Conservation (phyloP, 2,329 filamentous ascomycete species). For the Grosmannia serpens region DNA sequence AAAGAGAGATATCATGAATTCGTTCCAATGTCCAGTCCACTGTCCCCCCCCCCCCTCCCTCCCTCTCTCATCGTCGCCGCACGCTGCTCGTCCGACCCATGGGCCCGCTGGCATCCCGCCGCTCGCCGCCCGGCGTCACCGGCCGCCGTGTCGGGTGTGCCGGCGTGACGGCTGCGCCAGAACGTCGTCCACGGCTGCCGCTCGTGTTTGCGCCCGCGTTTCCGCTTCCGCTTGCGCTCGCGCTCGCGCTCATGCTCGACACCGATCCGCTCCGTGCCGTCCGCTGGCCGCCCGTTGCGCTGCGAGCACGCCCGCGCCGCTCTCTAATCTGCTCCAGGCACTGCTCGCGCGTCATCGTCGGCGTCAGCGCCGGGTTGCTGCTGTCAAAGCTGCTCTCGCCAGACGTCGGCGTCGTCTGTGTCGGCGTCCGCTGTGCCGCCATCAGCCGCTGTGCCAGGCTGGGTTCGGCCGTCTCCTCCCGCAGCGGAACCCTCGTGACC, state of each 20-base stretch:
- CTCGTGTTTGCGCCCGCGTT: not conserved
- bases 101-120: conserved; percentile 11
- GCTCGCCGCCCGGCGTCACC: conserved; percentile 11
- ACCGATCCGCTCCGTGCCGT: not conserved
- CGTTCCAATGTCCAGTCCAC: too few relatives aligned
- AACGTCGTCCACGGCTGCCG: not conserved
- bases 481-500: conserved; percentile 39
- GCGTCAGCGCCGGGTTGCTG: conserved; percentile 45
- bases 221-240: not conserved
- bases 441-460: conserved; percentile 31
- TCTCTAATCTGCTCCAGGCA: conserved; percentile 66
- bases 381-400: conserved; percentile 35
- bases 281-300: conserved; percentile 27
- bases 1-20: too few relatives aligned
- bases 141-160: conserved; percentile 4
- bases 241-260: not conserved
- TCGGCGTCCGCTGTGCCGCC: conserved; percentile 29
- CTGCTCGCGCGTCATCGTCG: conserved; percentile 60
- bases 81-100: conserved; percentile 5
- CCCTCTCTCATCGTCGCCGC: conserved; percentile 3
- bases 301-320: conserved; percentile 58
- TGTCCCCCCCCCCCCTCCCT: not conserved
- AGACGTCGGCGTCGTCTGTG: conserved; percentile 5
- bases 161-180: not conserved
- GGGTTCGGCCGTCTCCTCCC: conserved; percentile 31